Conservation (phyloP, 2,329 filamentous ascomycete genomes). For the Colletotrichum acutatum region DNA sequence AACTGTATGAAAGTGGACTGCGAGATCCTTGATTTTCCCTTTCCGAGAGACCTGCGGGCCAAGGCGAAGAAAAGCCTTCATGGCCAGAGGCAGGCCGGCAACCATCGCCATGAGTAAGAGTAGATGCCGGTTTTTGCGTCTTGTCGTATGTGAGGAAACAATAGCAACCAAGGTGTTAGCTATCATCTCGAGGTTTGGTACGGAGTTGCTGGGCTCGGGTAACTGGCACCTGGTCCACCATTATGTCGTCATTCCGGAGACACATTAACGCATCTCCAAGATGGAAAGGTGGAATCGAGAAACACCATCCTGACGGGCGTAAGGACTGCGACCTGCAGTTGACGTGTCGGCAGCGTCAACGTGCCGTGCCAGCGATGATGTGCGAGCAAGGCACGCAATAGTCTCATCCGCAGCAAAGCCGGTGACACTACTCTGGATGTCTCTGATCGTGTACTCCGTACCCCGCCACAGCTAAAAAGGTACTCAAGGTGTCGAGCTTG, state of each 20-base stretch:
- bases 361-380: neutral
- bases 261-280: constrained; percentile 10
- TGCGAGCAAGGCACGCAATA: neutral
- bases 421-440: neutral
- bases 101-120: neutral
- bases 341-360: neutral
- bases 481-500: neutral
- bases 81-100: too few relatives aligned
- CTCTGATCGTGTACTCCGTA: neutral
- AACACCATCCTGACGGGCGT: neutral
- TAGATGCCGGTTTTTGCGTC: neutral
- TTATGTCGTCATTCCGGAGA: constrained; percentile 32
- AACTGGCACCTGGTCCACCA: constrained; percentile 12
- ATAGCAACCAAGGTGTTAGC: neutral
- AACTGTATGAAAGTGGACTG: neutral
- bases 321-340: neutral
- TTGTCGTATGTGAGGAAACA: neutral
- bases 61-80: too few relatives aligned
- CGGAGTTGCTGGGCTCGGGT: neutral
- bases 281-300: neutral
- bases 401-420: neutral
- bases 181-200: neutral
- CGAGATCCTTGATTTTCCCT: neutral
- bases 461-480: neutral
- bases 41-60: neutral